Percentiles rank a stretch among this genome's conserved stretches.
These are phyloP conservation scores for Kwoniella heveanensis DNA, from an alignment of 768 basidiomycete genomes.

Conservation along the genomic window DNA sequence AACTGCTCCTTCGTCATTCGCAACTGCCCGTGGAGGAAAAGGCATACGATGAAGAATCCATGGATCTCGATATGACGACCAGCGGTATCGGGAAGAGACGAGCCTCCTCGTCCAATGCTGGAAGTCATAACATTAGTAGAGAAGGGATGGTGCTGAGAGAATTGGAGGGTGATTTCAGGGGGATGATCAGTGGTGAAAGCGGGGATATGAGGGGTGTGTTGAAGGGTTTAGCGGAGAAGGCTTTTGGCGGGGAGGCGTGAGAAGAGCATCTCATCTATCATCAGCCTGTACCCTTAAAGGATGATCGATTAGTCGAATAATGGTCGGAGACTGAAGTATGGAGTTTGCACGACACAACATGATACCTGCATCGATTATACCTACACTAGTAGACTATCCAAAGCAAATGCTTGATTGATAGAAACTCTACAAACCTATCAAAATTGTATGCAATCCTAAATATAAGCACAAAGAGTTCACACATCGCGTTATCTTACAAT, in stretches of 20 bases:
- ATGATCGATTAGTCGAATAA: too few relatives aligned
- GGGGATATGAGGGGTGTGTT: slow-evolving; percentile 14
- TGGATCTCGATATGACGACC: slow-evolving; percentile 14
- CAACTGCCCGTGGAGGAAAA: slow-evolving; percentile 16
- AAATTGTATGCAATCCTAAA: too few relatives aligned
- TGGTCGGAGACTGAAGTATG: neutral
- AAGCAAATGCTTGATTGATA: neutral
- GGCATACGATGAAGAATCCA: slow-evolving; percentile 6
- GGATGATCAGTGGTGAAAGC: slow-evolving; percentile 9
- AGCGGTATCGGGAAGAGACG: slow-evolving; percentile 5
- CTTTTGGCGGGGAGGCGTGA: slow-evolving; percentile 8
- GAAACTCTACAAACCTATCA: too few relatives aligned
- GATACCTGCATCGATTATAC: slow-evolving; percentile 11
- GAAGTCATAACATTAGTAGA: slow-evolving; percentile 1
- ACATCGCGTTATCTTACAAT: too few relatives aligned
- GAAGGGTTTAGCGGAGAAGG: slow-evolving; percentile 5
- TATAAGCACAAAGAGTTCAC: too few relatives aligned
- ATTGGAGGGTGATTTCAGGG: slow-evolving; percentile 19
- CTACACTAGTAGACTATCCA: neutral
- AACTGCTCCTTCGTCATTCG: slow-evolving; percentile 18
- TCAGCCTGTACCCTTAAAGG: too few relatives aligned
- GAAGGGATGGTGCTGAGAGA: slow-evolving; percentile 21
- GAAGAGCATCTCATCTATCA: too few relatives aligned
- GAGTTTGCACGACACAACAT: too few relatives aligned
- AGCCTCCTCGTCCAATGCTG: too few relatives aligned